These are phyloP conservation scores for Auricularia sp. DNA, from an alignment of 768 basidiomycete genomes.

Conservation along the genomic window DNA sequence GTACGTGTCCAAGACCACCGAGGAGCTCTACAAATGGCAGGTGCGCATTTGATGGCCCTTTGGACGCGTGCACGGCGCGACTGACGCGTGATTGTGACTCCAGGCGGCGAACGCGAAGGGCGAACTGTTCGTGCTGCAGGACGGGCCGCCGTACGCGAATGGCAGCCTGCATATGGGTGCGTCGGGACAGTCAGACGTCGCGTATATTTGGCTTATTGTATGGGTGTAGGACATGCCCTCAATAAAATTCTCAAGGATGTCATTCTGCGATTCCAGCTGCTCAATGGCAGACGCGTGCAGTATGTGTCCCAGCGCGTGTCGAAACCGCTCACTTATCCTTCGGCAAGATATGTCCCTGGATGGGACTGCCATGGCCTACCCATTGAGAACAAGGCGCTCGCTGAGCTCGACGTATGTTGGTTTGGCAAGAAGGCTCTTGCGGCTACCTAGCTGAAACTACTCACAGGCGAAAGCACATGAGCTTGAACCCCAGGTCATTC, in stretches of 20 bases:
- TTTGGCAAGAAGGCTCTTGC: background rate
- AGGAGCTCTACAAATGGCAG: conserved; percentile 55
- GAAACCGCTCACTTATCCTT: background rate
- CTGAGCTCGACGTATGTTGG: conserved; percentile 52
- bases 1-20: conserved; percentile 54
- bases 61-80: background rate
- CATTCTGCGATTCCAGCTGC: conserved; percentile 80
- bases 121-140: conserved; percentile 76
- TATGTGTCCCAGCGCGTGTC: conserved; percentile 27
- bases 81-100: background rate
- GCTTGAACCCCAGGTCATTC: conserved; percentile 51
- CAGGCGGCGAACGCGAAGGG: conserved; percentile 60
- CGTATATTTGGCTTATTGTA: background rate
- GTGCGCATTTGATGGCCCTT: conserved; percentile 14
- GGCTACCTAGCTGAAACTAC: background rate
- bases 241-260: conserved; percentile 97
- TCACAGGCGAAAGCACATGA: conserved; percentile 41
- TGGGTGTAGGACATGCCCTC: conserved; percentile 69
- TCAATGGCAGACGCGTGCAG: conserved; percentile 71
- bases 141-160: conserved; percentile 97
- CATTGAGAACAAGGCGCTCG: conserved; percentile 88
- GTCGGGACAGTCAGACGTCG: conserved; percentile 5
- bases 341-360: conserved; percentile 78
- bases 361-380: conserved; percentile 99
- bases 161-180: conserved; percentile 91